Conservation (phyloP, 176 grass and related monocot species). For the Zoysia japonica region DNA sequence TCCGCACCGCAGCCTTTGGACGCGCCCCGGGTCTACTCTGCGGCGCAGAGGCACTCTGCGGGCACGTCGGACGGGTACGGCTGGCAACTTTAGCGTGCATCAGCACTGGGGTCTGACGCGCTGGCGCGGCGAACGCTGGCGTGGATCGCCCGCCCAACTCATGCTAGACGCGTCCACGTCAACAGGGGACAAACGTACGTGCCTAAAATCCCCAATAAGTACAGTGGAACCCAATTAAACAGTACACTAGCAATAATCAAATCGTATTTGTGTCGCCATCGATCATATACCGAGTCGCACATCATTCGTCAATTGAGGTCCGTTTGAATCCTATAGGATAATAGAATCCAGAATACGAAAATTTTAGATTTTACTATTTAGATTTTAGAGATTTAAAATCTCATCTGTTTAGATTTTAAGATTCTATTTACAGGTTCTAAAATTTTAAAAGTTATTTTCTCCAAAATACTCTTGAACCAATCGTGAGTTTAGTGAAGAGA, state of each 20-base stretch:
- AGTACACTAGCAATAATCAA: background rate
- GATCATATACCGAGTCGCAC: constrained; percentile 4
- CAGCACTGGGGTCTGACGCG: background rate
- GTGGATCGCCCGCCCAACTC: constrained; percentile 11
- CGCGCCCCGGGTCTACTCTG: background rate
- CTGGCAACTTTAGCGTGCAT: constrained; percentile 40
- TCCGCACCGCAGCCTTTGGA: background rate
- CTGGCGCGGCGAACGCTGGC: background rate
- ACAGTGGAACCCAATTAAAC: background rate
- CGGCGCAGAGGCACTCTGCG: constrained; percentile 19
- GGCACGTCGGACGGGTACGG: constrained; percentile 38
- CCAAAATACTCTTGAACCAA: no score
- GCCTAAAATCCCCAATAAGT: background rate
- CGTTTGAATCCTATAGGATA: no score
- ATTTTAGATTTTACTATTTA: no score
- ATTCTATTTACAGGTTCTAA: no score
- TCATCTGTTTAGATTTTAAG: no score
- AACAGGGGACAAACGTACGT: background rate
- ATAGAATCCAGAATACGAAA: no score
- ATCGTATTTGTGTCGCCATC: constrained; percentile 11
- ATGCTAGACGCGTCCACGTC: background rate
- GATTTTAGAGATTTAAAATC: no score
- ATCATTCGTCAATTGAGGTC: constrained; percentile 27
- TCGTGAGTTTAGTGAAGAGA: no score
- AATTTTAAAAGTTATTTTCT: no score